Percentiles rank a stretch among this genome's conserved stretches.
Evolutionary conservation across 495 filamentous ascomycete genomes (phyloP).

Genomic region (Neurospora tetraspora): DNA sequence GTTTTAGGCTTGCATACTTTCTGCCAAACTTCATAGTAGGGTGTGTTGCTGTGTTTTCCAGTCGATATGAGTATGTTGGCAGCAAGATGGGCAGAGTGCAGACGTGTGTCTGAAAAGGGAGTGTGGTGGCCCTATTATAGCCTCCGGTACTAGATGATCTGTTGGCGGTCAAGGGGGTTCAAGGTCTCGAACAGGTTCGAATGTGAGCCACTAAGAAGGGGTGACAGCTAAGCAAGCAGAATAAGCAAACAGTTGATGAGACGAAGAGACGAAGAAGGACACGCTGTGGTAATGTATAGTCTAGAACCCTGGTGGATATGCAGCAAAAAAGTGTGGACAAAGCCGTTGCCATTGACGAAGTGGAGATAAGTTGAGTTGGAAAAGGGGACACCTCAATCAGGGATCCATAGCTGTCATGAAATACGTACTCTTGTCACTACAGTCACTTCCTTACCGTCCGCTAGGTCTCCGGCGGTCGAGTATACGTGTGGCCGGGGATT

Average conservation of each 20-base stretch:
- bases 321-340: neutral
- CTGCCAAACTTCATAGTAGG: constrained; percentile 68
- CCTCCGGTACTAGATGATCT: neutral
- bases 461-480: neutral
- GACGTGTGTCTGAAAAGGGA: neutral
- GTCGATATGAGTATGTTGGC: neutral
- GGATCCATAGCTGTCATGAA: neutral
- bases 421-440: neutral
- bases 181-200: neutral
- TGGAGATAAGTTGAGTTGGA: neutral
- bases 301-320: neutral
- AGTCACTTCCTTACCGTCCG: neutral
- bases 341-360: neutral
- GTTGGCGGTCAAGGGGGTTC: neutral
- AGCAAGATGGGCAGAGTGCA: neutral
- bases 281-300: neutral
- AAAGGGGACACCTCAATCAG: neutral
- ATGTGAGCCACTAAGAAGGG: neutral
- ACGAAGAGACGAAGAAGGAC: neutral
- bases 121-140: neutral
- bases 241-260: neutral
- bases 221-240: neutral
- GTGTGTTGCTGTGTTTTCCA: constrained; percentile 1
- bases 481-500: neutral
- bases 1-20: constrained; percentile 36